Conservation (phyloP, 495 filamentous ascomycete species). For the Tuber magnatum region DNA sequence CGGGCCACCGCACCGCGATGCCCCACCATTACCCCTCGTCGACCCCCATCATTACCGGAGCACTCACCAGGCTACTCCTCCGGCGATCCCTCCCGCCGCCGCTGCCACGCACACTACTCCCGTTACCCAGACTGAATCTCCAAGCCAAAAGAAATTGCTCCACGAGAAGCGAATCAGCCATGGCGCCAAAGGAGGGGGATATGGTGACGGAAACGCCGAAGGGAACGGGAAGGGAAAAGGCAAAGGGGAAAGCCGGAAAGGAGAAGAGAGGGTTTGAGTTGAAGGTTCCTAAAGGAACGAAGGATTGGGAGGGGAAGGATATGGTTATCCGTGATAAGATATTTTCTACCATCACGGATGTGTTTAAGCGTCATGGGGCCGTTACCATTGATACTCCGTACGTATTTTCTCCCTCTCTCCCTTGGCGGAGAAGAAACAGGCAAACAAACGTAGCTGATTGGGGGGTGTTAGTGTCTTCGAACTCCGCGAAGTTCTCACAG, state of each 20-base stretch:
- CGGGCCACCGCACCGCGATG: slow-evolving; percentile 1
- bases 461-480: slow-evolving; percentile 45
- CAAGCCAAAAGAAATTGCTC: neutral
- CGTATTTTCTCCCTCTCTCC: slow-evolving; percentile 47
- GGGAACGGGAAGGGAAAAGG: slow-evolving; percentile 35
- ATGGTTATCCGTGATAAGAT: slow-evolving; percentile 77
- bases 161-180: slow-evolving; percentile 6
- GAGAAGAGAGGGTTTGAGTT: slow-evolving; percentile 39
- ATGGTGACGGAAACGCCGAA: slow-evolving; percentile 29
- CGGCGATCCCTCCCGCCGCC: slow-evolving; percentile 4
- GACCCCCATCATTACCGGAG: slow-evolving; percentile 6
- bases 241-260: slow-evolving; percentile 38
- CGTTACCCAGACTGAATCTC: slow-evolving; percentile 8
- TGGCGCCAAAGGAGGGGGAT: slow-evolving; percentile 36
- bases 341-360: slow-evolving; percentile 70
- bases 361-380: slow-evolving; percentile 85
- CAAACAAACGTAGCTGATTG: slow-evolving; percentile 10
- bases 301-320: slow-evolving; percentile 56
- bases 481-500: slow-evolving; percentile 60
- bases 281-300: slow-evolving; percentile 41
- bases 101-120: slow-evolving; percentile 6
- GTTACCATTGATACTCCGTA: slow-evolving; percentile 75
- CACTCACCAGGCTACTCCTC: slow-evolving; percentile 7
- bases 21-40: slow-evolving; percentile 38
- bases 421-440: slow-evolving; percentile 61